Conservation (phyloP, 176 grass and related monocot genomes). For the Puya raimondii region DNA sequence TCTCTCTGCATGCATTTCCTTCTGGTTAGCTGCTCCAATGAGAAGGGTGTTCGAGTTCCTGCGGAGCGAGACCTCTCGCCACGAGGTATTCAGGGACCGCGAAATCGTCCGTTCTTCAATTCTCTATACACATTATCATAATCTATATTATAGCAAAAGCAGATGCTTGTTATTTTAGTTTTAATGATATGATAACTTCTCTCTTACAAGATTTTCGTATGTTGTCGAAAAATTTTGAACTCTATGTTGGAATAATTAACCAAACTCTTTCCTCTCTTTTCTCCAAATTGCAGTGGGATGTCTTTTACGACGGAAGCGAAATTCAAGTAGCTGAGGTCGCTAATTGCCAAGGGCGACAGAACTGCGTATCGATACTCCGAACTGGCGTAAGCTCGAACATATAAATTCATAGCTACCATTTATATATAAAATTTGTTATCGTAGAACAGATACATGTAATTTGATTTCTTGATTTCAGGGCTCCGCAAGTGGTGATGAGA, state of each 20-base stretch:
- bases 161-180: too few relatives aligned
- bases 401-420: background rate
- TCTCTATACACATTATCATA: too few relatives aligned
- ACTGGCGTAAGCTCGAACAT: constrained; percentile 27
- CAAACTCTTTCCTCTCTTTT: constrained; percentile 1
- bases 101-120: too few relatives aligned
- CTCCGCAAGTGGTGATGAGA: constrained; percentile 10
- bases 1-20: constrained; percentile 31
- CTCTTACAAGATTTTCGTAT: too few relatives aligned
- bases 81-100: background rate
- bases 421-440: background rate
- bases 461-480: background rate
- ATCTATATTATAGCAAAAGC: too few relatives aligned
- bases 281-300: constrained; percentile 45
- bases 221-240: too few relatives aligned
- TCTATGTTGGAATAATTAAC: too few relatives aligned
- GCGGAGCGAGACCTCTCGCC: constrained; percentile 24
- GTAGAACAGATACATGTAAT: background rate
- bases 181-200: background rate
- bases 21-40: constrained; percentile 26
- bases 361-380: constrained; percentile 43
- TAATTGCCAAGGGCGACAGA: constrained; percentile 18
- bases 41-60: constrained; percentile 37
- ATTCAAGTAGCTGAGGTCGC: constrained; percentile 30
- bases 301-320: constrained; percentile 19